Conservation (phyloP, 1,284 basidiomycete species). For the Sanghuangporus weigelae region DNA sequence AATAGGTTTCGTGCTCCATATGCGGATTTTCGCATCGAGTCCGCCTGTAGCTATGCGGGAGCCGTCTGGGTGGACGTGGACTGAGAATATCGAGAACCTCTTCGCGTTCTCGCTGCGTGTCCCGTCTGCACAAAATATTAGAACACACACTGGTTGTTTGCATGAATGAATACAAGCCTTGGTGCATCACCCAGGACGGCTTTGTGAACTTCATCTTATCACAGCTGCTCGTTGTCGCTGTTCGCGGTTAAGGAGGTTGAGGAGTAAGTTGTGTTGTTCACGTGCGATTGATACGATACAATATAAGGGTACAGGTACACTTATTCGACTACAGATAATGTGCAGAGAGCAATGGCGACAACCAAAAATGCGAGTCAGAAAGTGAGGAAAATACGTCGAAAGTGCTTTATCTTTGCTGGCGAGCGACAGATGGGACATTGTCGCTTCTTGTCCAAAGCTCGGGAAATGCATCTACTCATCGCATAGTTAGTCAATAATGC, state of each 20-base stretch:
- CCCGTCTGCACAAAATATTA: conserved; percentile 8
- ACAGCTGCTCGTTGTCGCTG: neutral
- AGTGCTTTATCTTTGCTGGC: conserved; percentile 1
- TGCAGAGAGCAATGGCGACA: neutral
- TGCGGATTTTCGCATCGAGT: conserved; percentile 91
- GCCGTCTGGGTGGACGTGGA: conserved; percentile 93
- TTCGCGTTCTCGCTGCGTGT: conserved; percentile 43
- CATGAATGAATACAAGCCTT: conserved; percentile 32
- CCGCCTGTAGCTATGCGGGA: conserved; percentile 95
- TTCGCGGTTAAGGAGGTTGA: neutral
- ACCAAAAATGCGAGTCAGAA: neutral
- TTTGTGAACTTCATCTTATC: conserved; percentile 66
- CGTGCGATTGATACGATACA: neutral
- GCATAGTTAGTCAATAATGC: neutral
- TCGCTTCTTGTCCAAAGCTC: conserved; percentile 2
- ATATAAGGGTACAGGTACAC: no score
- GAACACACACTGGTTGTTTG: neutral
- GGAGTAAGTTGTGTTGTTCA: neutral
- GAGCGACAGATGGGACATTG: conserved; percentile 10
- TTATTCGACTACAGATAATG: neutral
- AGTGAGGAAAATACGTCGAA: conserved; percentile 12
- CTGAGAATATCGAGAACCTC: conserved; percentile 84
- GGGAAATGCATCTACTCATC: conserved; percentile 2
- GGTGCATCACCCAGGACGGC: conserved; percentile 70
- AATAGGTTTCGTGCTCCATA: conserved; percentile 96